Evolutionary conservation across 768 basidiomycete genomes (phyloP), one percentile per base, ranked within the genome.

Genomic region (Termitomyces sp.): DNA sequence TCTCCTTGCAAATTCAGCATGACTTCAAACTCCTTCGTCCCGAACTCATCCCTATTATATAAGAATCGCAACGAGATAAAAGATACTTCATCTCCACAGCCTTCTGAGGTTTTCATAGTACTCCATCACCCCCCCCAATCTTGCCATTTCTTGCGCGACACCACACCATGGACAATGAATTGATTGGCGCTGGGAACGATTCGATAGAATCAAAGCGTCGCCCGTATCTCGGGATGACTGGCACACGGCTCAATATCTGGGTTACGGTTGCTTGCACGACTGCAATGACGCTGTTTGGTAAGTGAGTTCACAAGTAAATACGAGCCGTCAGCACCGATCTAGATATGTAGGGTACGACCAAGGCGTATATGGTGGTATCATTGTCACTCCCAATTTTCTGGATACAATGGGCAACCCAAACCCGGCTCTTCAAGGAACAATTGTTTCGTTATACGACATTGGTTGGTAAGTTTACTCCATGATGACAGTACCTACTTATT

Each of bases 281-380:
- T 10, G 81, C 80, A 8, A 83, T 83, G 81, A 77, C 78, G 2
- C 72, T 83, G 1, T 83, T 82, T 62, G 81, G 81, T 80, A 56
- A 46, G 73, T 58, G 5, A 70, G 5, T 10, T 12, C 6, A 17
- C 4, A 6, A 45, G 42, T 20, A 32, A 10, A 17, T 8, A 12
- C 14, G 10, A 20, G n/a, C 4, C 49, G 17, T 31, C 10, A 43
- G 47, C 15, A 8, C 36, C 47, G 20, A 25, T 49, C 14, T 0
- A 31, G 20, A 52, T 51, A 4, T 20, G 15, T 34, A 80, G 79
- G 81, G 29, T 81, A 83, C 67, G 80, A 83, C 66, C 81, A 81
- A 59, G 81, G 80, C n/a, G 80, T 83, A 20, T 83, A 81, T 63
- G 81, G 81, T 29, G 80, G 80, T 0, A 81, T 81, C 58, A 81